Conservation (phyloP, 345 rosid species). For the Heritiera littoralis region DNA sequence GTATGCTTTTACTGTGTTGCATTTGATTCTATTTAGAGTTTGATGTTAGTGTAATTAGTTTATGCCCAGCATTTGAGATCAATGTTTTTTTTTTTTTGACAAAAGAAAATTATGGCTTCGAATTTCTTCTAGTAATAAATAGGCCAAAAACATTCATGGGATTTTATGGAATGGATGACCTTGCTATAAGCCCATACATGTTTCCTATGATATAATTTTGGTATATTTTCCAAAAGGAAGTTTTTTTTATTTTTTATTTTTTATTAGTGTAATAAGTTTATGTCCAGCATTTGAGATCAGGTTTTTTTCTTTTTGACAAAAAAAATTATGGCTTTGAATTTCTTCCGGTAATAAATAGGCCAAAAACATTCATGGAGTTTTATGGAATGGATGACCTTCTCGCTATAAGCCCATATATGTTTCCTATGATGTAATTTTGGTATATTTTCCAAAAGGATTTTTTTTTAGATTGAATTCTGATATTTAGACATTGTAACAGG, state of each 20-base stretch:
- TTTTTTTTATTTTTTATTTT: neutral
- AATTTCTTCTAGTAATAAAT: neutral
- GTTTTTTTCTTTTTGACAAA: neutral
- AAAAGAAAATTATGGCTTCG: neutral
- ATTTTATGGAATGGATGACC: neutral
- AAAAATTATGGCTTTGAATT: neutral
- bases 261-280: neutral
- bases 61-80: neutral
- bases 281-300: neutral
- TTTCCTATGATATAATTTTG: neutral
- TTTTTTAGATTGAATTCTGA: neutral
- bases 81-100: neutral
- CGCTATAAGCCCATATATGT: neutral
- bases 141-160: neutral
- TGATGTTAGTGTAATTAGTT: neutral
- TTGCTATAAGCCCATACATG: neutral
- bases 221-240: neutral
- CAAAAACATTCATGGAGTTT: neutral
- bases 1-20: neutral
- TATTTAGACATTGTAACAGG: conserved; percentile 20
- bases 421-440: conserved; percentile 1
- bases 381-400: neutral
- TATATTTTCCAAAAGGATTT: neutral
- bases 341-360: neutral
- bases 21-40: neutral